A percentile compares a stretch with the other conserved stretches of the same genome.
These are phyloP conservation scores for Macrophomina pseudophaseolina DNA, from an alignment of 2,329 filamentous ascomycete species.

Conservation along the genomic window DNA sequence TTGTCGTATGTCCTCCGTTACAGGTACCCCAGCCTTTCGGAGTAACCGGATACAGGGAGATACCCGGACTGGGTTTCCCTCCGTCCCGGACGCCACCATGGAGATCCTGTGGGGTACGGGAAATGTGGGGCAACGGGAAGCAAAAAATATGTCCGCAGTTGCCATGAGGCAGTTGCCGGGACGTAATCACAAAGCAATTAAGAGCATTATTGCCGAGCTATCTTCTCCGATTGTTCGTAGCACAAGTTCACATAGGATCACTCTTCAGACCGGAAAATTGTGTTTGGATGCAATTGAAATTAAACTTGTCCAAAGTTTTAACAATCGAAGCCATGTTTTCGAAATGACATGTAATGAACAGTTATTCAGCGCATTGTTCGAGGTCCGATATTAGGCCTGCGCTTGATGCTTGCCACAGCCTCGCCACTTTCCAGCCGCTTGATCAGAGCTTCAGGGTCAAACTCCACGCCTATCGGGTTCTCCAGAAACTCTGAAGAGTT, in stretches of 20 bases:
- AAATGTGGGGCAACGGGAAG: not conserved
- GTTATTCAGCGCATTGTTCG: not conserved
- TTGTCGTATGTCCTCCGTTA: not conserved
- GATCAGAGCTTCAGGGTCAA: constrained; percentile 53
- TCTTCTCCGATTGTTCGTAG: too few species aligned
- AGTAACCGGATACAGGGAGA: not conserved
- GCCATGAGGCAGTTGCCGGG: too few species aligned
- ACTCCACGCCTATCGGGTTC: constrained; percentile 53
- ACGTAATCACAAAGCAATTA: too few species aligned
- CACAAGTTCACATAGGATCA: too few species aligned
- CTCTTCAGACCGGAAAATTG: too few species aligned
- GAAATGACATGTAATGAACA: not conserved
- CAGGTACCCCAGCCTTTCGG: too few species aligned
- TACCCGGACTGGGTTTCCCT: not conserved
- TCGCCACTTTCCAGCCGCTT: constrained; percentile 35
- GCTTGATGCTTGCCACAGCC: not conserved
- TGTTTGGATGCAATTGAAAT: too few species aligned
- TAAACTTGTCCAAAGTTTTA: too few species aligned
- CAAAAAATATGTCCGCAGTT: not conserved
- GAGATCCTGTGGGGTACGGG: too few species aligned
- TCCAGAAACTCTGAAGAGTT: constrained; percentile 39
- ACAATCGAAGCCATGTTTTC: too few species aligned
- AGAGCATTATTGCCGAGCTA: too few species aligned
- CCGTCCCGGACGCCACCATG: too few species aligned
- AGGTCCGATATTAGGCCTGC: not conserved